Percentiles rank a stretch among this genome's conserved stretches.
These are phyloP conservation scores for Apiosordaria backusii DNA, from an alignment of 495 filamentous ascomycete species.

Conservation along the genomic window DNA sequence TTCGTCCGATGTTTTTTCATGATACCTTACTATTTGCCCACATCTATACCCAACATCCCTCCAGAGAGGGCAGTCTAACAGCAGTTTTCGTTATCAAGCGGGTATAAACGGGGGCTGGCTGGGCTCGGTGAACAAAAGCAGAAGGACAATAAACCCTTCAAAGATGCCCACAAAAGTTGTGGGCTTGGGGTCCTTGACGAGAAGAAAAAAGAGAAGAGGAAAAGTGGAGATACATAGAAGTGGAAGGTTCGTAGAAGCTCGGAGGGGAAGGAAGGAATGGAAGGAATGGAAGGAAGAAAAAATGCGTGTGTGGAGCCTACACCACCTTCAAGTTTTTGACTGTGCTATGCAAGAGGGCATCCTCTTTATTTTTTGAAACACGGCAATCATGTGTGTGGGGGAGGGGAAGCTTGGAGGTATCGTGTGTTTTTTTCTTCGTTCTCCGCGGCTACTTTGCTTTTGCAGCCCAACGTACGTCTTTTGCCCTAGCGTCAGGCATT, in stretches of 20 bases:
- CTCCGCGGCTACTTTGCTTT: no score
- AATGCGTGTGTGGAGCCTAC: not conserved
- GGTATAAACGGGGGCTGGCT: not conserved
- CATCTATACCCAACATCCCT: not conserved
- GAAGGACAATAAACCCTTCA: not conserved
- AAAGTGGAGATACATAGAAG: not conserved
- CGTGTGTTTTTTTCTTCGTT: not conserved
- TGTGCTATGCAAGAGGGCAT: not conserved
- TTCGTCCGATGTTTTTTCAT: not conserved
- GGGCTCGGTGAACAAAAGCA: not conserved
- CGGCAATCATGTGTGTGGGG: not conserved
- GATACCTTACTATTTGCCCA: no score
- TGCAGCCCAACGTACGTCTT: not conserved
- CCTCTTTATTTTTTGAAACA: not conserved
- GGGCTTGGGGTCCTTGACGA: no score
- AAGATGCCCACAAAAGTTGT: not conserved
- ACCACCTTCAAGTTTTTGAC: not conserved
- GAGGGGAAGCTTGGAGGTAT: not conserved
- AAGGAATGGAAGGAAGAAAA: no score
- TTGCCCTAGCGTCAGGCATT: not conserved
- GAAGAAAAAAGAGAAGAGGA: not conserved
- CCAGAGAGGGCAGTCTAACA: not conserved
- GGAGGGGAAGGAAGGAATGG: no score
- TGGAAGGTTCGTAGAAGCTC: not conserved
- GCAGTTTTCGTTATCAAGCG: not conserved